phyloP scores from a whole-genome alignment of 2,329 filamentous ascomycete genomes.

The Harringtonia lauricola region DNA sequence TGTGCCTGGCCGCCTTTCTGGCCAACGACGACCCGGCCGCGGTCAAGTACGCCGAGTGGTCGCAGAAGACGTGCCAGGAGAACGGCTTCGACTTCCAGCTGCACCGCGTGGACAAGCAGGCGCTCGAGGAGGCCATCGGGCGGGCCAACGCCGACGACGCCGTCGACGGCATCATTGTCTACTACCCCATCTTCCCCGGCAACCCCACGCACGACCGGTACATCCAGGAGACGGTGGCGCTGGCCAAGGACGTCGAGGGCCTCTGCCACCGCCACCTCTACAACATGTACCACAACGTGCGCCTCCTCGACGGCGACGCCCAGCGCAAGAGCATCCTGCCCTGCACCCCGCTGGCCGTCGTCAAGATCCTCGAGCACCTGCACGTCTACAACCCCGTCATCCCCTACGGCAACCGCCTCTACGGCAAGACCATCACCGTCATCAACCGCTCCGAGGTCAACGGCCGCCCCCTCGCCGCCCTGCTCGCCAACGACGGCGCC shows the following conservation, averaged over 20 bases:
- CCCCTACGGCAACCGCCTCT: slow-evolving; percentile 83
- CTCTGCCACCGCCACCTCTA: slow-evolving; percentile 88
- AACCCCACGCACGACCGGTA: slow-evolving; percentile 85
- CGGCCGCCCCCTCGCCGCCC: slow-evolving; percentile 78
- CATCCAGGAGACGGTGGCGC: slow-evolving; percentile 84
- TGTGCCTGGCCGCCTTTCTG: slow-evolving; percentile 80
- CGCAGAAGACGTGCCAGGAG: slow-evolving; percentile 88
- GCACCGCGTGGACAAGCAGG: slow-evolving; percentile 72
- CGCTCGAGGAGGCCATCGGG: slow-evolving; percentile 80
- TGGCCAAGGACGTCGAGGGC: slow-evolving; percentile 91
- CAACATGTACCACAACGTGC: slow-evolving; percentile 99
- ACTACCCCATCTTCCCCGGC: slow-evolving; percentile 86
- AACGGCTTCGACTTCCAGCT: slow-evolving; percentile 90
- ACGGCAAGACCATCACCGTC: slow-evolving; percentile 88
- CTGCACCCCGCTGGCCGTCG: slow-evolving; percentile 88
- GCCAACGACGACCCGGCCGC: slow-evolving; percentile 88
- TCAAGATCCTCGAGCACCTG: slow-evolving; percentile 94
- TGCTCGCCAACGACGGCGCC: slow-evolving; percentile 92
- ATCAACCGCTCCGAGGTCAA: slow-evolving; percentile 97
- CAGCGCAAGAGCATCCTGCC: slow-evolving; percentile 84
- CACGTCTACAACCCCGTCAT: slow-evolving; percentile 95
- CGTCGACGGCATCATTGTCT: slow-evolving; percentile 89
- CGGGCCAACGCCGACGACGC: slow-evolving; percentile 67
- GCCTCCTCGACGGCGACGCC: slow-evolving; percentile 69
- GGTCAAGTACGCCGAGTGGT: slow-evolving; percentile 92